phyloP scores from a whole-genome alignment of 805 yeast species.

The Monosporozyma servazzii region DNA sequence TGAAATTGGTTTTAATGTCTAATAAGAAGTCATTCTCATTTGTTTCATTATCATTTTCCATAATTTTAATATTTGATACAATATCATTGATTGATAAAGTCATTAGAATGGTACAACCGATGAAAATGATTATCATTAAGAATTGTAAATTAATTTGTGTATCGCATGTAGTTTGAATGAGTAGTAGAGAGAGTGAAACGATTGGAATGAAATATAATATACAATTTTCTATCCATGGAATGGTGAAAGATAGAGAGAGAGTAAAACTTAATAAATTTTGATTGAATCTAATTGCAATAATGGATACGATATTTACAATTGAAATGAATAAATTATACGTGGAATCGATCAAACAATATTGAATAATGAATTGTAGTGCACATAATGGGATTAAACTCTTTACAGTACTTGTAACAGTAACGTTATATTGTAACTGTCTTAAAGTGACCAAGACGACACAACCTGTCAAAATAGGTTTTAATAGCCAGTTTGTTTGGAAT shows the following conservation, averaged over 20 bases:
- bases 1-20: conserved; percentile 14
- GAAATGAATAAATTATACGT: not conserved
- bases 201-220: not conserved
- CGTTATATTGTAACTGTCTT: conserved; percentile 3
- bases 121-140: conserved; percentile 25
- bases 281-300: not conserved
- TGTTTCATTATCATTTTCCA: conserved; percentile 1
- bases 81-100: conserved; percentile 22
- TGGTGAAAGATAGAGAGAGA: not conserved
- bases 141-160: conserved; percentile 12
- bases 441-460: conserved; percentile 12
- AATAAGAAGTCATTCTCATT: not conserved
- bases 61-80: conserved; percentile 8
- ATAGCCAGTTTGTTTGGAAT: conserved; percentile 5
- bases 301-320: not conserved
- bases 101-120: conserved; percentile 24
- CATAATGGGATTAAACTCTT: not conserved
- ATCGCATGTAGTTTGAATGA: not conserved
- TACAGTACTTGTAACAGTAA: not conserved
- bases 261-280: not conserved
- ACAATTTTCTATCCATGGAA: conserved; percentile 1
- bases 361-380: not conserved
- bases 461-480: conserved; percentile 12
- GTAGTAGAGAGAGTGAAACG: not conserved
- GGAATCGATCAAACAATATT: not conserved